A percentile compares a stretch with the other conserved stretches of the same genome.
phyloP scores from a whole-genome alignment of 2,329 filamentous ascomycete species.

The Domatiomyces catenatus region DNA sequence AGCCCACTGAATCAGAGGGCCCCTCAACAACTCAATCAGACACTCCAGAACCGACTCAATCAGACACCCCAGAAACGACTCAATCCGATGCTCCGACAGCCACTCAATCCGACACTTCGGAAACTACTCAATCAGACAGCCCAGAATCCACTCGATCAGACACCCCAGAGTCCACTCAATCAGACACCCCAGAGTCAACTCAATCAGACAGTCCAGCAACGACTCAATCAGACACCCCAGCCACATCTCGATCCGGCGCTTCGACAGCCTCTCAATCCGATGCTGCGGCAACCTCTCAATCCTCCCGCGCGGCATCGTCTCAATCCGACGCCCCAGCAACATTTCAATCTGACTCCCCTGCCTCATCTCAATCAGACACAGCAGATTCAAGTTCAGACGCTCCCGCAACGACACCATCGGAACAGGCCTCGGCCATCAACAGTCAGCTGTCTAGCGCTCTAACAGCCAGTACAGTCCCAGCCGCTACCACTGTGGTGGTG shows the following conservation, averaged over 20 bases:
- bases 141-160: too few species aligned
- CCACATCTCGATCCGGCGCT: too few species aligned
- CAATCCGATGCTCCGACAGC: too few species aligned
- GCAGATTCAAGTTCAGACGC: conserved; percentile 7
- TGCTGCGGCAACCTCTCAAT: conserved; percentile 8
- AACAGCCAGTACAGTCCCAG: conserved; percentile 13
- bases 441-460: conserved; percentile 15
- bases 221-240: too few species aligned
- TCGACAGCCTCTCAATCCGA: conserved; percentile 19
- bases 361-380: conserved; percentile 8
- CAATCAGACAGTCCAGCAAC: too few species aligned
- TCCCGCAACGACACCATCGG: background rate
- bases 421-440: conserved; percentile 5
- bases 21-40: background rate
- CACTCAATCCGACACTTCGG: too few species aligned
- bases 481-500: conserved; percentile 14
- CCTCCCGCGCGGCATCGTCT: conserved; percentile 9
- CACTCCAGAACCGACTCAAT: background rate
- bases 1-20: conserved; percentile 4
- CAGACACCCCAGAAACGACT: too few species aligned
- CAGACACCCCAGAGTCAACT: too few species aligned
- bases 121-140: too few species aligned
- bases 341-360: conserved; percentile 15
- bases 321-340: conserved; percentile 8
- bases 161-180: too few species aligned